Conservation (phyloP, 164 flowering plant genomes). For the Annona cherimola region DNA sequence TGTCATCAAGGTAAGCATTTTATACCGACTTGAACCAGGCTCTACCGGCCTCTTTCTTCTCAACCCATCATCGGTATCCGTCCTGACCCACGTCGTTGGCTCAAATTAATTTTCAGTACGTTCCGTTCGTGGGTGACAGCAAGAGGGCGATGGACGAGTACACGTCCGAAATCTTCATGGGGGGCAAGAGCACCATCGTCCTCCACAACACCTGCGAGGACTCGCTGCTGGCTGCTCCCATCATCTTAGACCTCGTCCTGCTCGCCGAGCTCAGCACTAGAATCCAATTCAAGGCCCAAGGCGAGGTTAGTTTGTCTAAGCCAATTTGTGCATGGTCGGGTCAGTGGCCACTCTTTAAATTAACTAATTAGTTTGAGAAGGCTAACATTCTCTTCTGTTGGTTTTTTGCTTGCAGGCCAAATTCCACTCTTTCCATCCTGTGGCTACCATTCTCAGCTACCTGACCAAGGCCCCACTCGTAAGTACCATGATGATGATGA, state of each 20-base stretch:
- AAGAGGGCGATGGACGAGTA: constrained; percentile 99
- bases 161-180: constrained; percentile 99
- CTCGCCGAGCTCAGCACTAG: constrained; percentile 92
- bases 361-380: background rate
- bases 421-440: constrained; percentile 97
- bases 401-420: constrained; percentile 50
- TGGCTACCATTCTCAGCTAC: constrained; percentile 96
- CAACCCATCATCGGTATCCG: too few relatives aligned
- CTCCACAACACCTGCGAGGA: constrained; percentile 99
- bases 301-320: constrained; percentile 46
- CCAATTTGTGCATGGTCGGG: background rate
- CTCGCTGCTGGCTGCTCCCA: constrained; percentile 95
- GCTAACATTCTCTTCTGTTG: background rate
- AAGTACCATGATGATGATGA: constrained; percentile 14
- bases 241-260: constrained; percentile 89
- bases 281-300: constrained; percentile 84
- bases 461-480: constrained; percentile 99
- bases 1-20: constrained; percentile 73
- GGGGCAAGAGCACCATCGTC: constrained; percentile 94
- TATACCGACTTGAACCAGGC: background rate
- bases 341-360: background rate
- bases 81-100: background rate
- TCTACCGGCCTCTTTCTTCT: background rate
- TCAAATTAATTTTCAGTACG: constrained; percentile 43
- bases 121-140: constrained; percentile 97